Evolutionary conservation across 495 filamentous ascomycete genomes (phyloP).

Genomic region (Pseudoneurospora amorphoporcata): DNA sequence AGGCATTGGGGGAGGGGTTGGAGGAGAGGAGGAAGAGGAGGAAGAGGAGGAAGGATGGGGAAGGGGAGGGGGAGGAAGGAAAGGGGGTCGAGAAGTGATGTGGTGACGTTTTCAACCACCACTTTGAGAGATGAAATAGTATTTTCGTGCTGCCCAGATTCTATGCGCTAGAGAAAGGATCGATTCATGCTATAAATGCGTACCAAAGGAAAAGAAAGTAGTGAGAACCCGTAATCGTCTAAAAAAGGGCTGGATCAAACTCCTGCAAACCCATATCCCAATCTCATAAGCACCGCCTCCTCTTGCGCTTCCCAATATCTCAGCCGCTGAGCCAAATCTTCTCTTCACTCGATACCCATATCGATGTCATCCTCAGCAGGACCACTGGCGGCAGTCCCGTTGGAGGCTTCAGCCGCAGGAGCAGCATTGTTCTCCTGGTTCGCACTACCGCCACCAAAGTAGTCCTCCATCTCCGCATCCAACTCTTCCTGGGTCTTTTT

Average conservation of each 20-base stretch:
- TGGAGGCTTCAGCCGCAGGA: constrained; percentile 7
- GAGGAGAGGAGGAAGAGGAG: constrained; percentile 34
- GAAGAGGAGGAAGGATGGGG: constrained; percentile 15
- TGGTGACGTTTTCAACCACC: background rate
- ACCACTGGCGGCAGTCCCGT: background rate
- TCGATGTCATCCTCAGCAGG: constrained; percentile 10
- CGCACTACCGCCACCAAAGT: constrained; percentile 51
- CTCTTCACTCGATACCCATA: constrained; percentile 7
- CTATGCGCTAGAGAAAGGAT: background rate
- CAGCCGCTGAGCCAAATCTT: background rate
- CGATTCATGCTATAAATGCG: background rate
- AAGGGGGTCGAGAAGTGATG: background rate
- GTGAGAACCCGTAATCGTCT: background rate
- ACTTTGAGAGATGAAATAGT: background rate
- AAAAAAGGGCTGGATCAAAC: background rate
- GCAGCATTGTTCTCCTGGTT: constrained; percentile 11
- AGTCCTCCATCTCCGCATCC: constrained; percentile 93
- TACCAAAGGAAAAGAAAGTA: background rate
- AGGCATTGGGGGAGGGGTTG: constrained; percentile 35
- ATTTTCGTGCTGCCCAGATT: background rate
- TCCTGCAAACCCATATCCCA: constrained; percentile 2
- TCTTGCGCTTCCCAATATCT: background rate
- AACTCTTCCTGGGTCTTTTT: constrained; percentile 89
- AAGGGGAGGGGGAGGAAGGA: no score
- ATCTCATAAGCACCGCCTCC: background rate